Base-by-base conservation (phyloP, 2,329 filamentous ascomycete species). In the Neonectria coccinea region DNA sequence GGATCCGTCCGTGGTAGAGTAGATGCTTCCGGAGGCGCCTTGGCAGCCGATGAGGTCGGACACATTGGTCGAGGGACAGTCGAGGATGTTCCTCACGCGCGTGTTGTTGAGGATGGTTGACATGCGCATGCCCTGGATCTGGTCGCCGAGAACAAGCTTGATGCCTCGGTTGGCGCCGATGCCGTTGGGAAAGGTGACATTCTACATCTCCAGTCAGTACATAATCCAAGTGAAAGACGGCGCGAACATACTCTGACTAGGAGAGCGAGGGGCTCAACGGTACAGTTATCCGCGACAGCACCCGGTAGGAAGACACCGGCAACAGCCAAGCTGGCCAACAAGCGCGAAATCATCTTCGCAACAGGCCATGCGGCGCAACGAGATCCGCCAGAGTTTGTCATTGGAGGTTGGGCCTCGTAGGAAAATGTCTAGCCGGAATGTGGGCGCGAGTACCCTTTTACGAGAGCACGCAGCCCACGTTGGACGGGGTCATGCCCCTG, bases 151-250 rank as follows among this genome's bases (percentile, higher is more conserved):
- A 5, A 58, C 39, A 18, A 63, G 54, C 55, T 58, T 63, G 41
- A 63, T 31, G n/a, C 60, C 60, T 33, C 60, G 54, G 55, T 63
- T 63, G 31, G 60, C 60, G 14, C 60, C 60, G n/a, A 63, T 63
- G 41, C 60, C 60, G 14, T 63, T 63, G 10, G 60, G 60, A 53
- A 63, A 63, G 8, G 60, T 63, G 33, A 63, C 55, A 29, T 63
- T 63, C 60, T 63, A 22, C 22, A 10, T 2, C 14, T 27, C 12
- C 14, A 2, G 31, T 57, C 25, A 63, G 48, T 25, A 48, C 16
- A 42, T 25, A 12, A 22, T n/a, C 16, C 1, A 27, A 27, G 16
- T 7, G 8, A 29, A 8, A 9, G 29, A 18, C 6, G 16, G 22
- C 8, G 9, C 10, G 33, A 11, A 48, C 60, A 4, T 52, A 63